phyloP scores from a whole-genome alignment of 179 eudicot species.

The Beta lomatogona region DNA sequence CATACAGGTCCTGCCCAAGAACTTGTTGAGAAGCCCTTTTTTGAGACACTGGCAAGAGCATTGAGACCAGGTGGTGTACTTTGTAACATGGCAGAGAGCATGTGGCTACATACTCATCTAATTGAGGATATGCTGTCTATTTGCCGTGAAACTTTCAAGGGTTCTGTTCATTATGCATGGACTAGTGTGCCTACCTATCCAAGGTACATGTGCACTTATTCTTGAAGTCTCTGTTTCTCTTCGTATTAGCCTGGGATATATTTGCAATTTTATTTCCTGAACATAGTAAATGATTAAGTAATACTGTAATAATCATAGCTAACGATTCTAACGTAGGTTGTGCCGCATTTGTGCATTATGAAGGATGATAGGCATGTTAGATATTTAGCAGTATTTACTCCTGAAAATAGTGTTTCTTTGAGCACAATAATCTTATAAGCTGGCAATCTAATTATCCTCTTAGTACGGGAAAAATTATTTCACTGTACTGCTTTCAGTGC shows the following conservation, averaged over 20 bases:
- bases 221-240: not conserved
- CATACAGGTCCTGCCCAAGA: constrained; percentile 86
- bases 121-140: constrained; percentile 81
- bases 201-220: constrained; percentile 47
- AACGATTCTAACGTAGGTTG: not conserved
- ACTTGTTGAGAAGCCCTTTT: constrained; percentile 88
- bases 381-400: not conserved
- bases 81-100: constrained; percentile 97
- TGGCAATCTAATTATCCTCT: not conserved
- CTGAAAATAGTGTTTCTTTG: not conserved
- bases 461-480: not conserved
- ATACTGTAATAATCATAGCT: not conserved
- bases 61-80: constrained; percentile 95
- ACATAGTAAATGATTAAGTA: not conserved
- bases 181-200: constrained; percentile 97
- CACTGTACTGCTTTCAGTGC: not conserved
- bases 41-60: constrained; percentile 78
- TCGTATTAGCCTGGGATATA: not conserved
- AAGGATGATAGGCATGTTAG: constrained; percentile 11
- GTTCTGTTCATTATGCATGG: constrained; percentile 98
- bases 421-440: not conserved
- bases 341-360: not conserved
- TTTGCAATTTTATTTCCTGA: not conserved
- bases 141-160: constrained; percentile 77
- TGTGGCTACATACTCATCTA: constrained; percentile 99